Percentiles rank a stretch among this genome's conserved stretches.
Conservation (phyloP, 345 rosid species). For the Noccaea caerulescens region DNA sequence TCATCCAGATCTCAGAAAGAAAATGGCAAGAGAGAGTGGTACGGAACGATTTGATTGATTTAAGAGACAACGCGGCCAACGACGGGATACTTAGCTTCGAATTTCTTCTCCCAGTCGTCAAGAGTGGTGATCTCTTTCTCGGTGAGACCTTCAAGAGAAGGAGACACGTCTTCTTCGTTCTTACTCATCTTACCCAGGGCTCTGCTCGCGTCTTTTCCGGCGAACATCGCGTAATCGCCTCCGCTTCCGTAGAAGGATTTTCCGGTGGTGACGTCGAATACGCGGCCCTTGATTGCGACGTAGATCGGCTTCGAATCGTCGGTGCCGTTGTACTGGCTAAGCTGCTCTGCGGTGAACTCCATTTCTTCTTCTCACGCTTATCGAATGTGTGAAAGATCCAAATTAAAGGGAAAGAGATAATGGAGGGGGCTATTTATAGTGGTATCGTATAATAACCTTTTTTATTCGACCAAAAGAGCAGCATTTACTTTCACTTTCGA, state of each 20-base stretch:
- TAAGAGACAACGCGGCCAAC: slow-evolving; percentile 70
- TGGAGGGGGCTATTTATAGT: not conserved
- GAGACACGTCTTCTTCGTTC: slow-evolving; percentile 70
- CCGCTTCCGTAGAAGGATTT: slow-evolving; percentile 79
- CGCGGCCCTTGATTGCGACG: slow-evolving; percentile 78
- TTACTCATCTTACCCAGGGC: slow-evolving; percentile 95
- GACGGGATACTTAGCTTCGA: slow-evolving; percentile 82
- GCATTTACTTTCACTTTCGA: not conserved
- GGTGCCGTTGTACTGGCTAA: slow-evolving; percentile 67
- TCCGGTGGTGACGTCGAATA: slow-evolving; percentile 76
- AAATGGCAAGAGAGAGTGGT: not conserved
- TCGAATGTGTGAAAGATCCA: slow-evolving; percentile 3
- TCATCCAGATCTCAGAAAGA: not conserved
- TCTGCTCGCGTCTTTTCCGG: slow-evolving; percentile 87
- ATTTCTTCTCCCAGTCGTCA: slow-evolving; percentile 85
- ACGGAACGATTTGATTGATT: not conserved
- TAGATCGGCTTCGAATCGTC: slow-evolving; percentile 82
- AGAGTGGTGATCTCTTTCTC: slow-evolving; percentile 81
- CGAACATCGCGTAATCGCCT: slow-evolving; percentile 72
- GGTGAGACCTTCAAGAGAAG: slow-evolving; percentile 69
- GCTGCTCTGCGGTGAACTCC: slow-evolving; percentile 77
- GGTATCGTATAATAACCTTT: not conserved
- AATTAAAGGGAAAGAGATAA: not conserved
- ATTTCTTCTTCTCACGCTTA: slow-evolving; percentile 26
- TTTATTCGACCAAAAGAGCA: not conserved